Base-by-base conservation (phyloP, 495 filamentous ascomycete genomes). In the Lichenothelia convexa region DNA sequence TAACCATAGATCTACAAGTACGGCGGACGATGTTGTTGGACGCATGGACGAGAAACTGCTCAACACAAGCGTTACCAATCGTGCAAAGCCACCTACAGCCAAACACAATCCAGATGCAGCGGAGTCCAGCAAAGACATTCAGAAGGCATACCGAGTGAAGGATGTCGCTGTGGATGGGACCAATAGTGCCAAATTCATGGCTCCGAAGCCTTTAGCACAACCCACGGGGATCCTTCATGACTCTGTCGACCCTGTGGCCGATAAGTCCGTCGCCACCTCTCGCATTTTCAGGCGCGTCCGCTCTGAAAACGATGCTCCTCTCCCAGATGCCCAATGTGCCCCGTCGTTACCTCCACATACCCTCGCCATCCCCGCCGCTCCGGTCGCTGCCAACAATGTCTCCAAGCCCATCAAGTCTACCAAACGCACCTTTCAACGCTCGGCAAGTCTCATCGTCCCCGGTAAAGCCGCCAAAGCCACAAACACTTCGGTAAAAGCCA, bases 221-320 rank as follows among this genome's bases (percentile, higher is more conserved):
- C n/a, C n/a, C n/a, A n/a, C n/a, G n/a, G n/a, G n/a, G n/a, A n/a
- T n/a, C n/a, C n/a, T n/a, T n/a, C n/a, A n/a, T n/a, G n/a, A n/a
- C n/a, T n/a, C n/a, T n/a, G n/a, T n/a, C n/a, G n/a, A n/a, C n/a
- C n/a, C n/a, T n/a, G n/a, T n/a, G n/a, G n/a, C n/a, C n/a, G n/a
- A n/a, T n/a, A 42, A 40, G 36, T 38, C 40, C 26, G 7, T 30
- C 24, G 18, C 24, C 13, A 17, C 34, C 15, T 18, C 27, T 26
- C 21, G 30, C 16, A 9, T 17, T 17, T 40, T 38, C 32, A 36
- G 20, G 26, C 44, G 27, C 36, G 37, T 37, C 32, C 23, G 8
- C 27, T 41, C 34, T 20, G 42, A 42, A 20, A 47, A 50, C 34
- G 46, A 46, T 21, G 34, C 32, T 16, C 44, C 47, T 2, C 43